Evolutionary conservation across 768 basidiomycete genomes (phyloP), one percentile per base, ranked within the genome.

Genomic region (Boletus sensibilis): DNA sequence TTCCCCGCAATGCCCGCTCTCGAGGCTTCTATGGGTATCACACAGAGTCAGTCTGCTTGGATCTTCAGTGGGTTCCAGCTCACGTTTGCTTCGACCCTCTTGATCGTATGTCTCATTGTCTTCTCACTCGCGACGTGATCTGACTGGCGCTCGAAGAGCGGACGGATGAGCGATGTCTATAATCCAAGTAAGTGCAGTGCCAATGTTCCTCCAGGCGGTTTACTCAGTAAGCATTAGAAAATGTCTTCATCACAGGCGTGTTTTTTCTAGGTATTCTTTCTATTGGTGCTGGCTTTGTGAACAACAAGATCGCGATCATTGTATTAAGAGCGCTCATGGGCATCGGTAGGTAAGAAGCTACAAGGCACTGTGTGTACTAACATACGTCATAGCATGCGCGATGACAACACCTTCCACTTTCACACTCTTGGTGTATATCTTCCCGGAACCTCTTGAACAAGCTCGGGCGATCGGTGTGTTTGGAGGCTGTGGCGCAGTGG

Each of bases 321-420:
- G 71, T 82, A 40, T 64, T 86, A 1, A 74, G 84, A 60, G 82
- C 79, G 3, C 47, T 85, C 10, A 78, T 72, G 59, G 83, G 84
- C 20, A 72, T 78, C 35, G 74, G 80, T 77, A 43, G 50, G 68
- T n/a, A 38, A 39, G 20, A 31, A 6, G 1, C 4, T 5, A 35
- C 8, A n/a, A 0, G 20, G 11, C n/a, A 8, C 48, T 3, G 31
- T 16, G 23, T 52, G 16, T 45, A 20, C 40, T 62, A 4, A 69
- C n/a, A 21, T 9, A 18, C 20, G 1, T 50, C n/a, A 14, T 71
- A 74, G 79, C 73, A 13, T 81, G 79, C 20, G 73, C 81, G 2
- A 66, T 82, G 71, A 79, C 78, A 10, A 75, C 82, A 37, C 82
- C 82, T 3, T 79, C 81, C 4, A 78, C 81, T 7, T 66, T 79